Evolutionary conservation across 169 alveolate genomes (phyloP), one percentile per base, ranked within the genome.

Genomic region (Plasmodium chabaudi): DNA sequence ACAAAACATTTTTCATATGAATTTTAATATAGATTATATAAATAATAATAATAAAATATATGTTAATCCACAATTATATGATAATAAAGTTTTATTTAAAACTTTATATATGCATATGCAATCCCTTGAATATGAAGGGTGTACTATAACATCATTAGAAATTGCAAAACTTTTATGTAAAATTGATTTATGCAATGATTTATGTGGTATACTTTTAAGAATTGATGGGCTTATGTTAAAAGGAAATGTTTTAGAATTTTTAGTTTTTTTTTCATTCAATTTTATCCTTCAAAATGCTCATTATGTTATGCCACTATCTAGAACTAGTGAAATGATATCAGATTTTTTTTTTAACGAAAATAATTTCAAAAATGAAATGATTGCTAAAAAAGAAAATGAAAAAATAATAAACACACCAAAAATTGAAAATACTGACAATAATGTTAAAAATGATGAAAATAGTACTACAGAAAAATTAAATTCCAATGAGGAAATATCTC

Each of bases 71-170:
- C 51, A 23, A 39, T 17, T 61, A 0, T 75, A 75, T 75, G 75
- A 75, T 63, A 75, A 75, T 42, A 75, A 75, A 21, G 49, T 56
- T 2, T 7, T 75, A 9, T 75, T 27, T 64, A 75, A 75, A 75
- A 49, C 88, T 0, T 67, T 75, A 23, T 75, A 75, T 42, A 75
- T 75, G 73, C 88, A 75, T 27, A 75, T 75, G 88, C 9, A 44
- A 15, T 75, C 65, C n/a, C 13, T 75, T 12, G 88, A 75, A 49
- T 61, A 75, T 75, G 88, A 75, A 63, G 88, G 75, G 0, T 75
- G 88, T 12, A 75, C 75, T 2, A 75, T 75, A 2, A 75, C 88
- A 3, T 6, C 88, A 1, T 55, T 75, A 47, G 88, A 75, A 47
- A 39, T 75, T 10, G 71, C 88, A 3, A 75, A 75, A 17, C 25